phyloP scores from a whole-genome alignment of 2,329 filamentous ascomycete species.

The Neofusicoccum laricinum region DNA sequence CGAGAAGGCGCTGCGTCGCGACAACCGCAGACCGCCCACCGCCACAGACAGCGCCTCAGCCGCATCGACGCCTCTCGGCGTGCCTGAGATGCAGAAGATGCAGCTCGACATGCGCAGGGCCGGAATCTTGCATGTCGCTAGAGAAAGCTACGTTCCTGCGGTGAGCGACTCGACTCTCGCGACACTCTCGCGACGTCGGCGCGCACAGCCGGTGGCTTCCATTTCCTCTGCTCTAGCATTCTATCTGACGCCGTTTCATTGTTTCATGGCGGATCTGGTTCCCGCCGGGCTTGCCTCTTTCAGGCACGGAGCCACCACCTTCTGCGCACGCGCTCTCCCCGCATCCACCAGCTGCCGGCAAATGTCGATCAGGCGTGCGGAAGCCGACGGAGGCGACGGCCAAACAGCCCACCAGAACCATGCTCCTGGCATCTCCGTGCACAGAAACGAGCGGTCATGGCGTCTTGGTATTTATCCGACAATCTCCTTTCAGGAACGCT shows the following conservation, averaged over 20 bases:
- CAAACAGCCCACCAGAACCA: neutral
- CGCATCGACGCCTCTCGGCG: neutral
- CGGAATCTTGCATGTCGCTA: neutral
- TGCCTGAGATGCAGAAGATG: neutral
- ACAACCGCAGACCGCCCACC: neutral
- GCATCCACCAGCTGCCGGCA: neutral
- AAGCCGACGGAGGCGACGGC: neutral
- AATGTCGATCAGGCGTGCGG: neutral
- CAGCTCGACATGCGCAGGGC: neutral
- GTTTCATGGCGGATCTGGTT: slow-evolving; percentile 11
- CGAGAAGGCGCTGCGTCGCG: neutral
- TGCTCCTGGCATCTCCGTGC: slow-evolving; percentile 6
- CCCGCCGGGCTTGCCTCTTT: slow-evolving; percentile 6
- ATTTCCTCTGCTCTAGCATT: neutral
- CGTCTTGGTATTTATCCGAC: slow-evolving; percentile 1
- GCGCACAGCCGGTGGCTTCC: neutral
- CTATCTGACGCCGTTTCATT: slow-evolving; percentile 7
- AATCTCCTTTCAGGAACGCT: neutral
- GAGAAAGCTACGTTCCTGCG: neutral
- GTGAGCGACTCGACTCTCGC: neutral
- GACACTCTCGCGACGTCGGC: neutral
- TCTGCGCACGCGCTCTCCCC: slow-evolving; percentile 6
- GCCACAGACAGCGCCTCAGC: neutral
- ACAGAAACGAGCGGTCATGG: neutral
- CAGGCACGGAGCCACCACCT: slow-evolving; percentile 4